These are phyloP conservation scores for Yamadazyma atmosphaerica DNA, from an alignment of 1,139 yeast species.

Conservation along the genomic window DNA sequence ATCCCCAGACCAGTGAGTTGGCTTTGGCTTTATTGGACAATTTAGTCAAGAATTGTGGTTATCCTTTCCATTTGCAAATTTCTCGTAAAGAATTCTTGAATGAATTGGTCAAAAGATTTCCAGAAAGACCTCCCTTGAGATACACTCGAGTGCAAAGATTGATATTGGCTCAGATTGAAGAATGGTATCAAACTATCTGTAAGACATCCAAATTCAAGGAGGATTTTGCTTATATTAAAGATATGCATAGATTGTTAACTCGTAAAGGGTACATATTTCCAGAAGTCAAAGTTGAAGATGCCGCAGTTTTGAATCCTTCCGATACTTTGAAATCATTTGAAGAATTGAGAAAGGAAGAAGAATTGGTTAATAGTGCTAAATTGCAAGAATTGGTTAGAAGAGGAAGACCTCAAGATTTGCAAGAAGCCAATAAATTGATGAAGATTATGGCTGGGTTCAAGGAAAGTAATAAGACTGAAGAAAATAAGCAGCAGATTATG, in stretches of 20 bases:
- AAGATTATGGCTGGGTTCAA: constrained; percentile 97
- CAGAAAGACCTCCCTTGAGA: constrained; percentile 89
- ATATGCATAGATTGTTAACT: constrained; percentile 88
- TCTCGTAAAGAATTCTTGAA: constrained; percentile 93
- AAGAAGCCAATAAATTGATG: constrained; percentile 96
- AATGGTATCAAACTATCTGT: constrained; percentile 96
- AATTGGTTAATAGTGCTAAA: constrained; percentile 90
- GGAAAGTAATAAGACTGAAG: constrained; percentile 66
- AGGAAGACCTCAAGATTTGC: constrained; percentile 93
- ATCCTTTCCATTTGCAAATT: constrained; percentile 92
- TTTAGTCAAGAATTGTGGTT: constrained; percentile 95
- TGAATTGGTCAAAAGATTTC: constrained; percentile 89
- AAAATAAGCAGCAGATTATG: constrained; percentile 71
- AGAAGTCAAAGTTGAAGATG: constrained; percentile 84
- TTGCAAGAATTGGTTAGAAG: constrained; percentile 92
- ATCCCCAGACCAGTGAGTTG: constrained; percentile 71
- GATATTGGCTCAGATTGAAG: constrained; percentile 88
- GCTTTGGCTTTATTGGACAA: constrained; percentile 71
- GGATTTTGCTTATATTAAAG: constrained; percentile 88
- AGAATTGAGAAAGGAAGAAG: constrained; percentile 90
- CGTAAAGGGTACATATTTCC: constrained; percentile 93
- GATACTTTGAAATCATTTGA: constrained; percentile 87
- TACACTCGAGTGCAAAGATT: constrained; percentile 82
- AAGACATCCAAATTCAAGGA: constrained; percentile 87
- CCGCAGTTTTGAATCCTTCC: constrained; percentile 90